Percentiles rank a stretch among this genome's conserved stretches.
These are phyloP conservation scores for rapeseed (Brassica napus) DNA, from an alignment of 345 rosid genomes.

Conservation along the genomic window Da-Ae NC_063437.1:3357501-3358000, in stretches of 20 bases:
- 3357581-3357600: background rate
- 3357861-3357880: constrained; percentile 86
- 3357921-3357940: constrained; percentile 75
- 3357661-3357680: constrained; percentile 9
- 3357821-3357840: constrained; percentile 79
- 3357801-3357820: constrained; percentile 63
- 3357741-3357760: constrained; percentile 76
- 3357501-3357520: constrained; percentile 19
- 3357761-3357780: constrained; percentile 67
- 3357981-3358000: constrained; percentile 80
- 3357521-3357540: constrained; percentile 16
- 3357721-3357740: constrained; percentile 70
- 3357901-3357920: constrained; percentile 71
- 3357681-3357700: constrained; percentile 51
- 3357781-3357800: constrained; percentile 65
- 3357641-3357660: background rate
- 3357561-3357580: background rate
- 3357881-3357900: constrained; percentile 87
- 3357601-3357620: background rate
- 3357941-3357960: constrained; percentile 86
- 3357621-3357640: constrained; percentile 28
- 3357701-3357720: constrained; percentile 61
- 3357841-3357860: constrained; percentile 71
- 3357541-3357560: background rate
- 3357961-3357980: constrained; percentile 80